These are phyloP conservation scores for Saussurea involucrata DNA, from an alignment of 129 eudicot genomes.

Conservation along the genomic window DNA sequence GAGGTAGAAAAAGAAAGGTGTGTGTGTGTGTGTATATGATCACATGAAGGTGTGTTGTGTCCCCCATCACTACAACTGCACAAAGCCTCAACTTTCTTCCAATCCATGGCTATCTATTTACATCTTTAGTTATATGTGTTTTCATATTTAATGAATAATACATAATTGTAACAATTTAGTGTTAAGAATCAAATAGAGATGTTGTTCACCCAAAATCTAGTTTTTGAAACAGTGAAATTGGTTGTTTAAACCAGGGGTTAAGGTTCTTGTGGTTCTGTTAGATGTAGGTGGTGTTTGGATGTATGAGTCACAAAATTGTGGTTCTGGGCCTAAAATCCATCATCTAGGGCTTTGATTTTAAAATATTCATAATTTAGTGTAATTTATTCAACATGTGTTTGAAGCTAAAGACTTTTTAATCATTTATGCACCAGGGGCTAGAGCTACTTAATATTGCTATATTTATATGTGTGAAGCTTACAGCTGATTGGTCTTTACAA, in stretches of 20 bases:
- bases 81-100: neutral
- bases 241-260: neutral
- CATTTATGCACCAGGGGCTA: neutral
- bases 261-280: neutral
- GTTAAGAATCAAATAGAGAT: neutral
- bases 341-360: neutral
- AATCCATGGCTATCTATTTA: neutral
- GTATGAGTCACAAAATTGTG: neutral
- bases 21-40: too few relatives aligned
- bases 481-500: neutral
- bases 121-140: neutral
- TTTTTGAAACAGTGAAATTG: neutral
- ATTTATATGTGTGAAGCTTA: neutral
- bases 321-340: too few relatives aligned
- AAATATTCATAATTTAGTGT: neutral
- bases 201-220: neutral
- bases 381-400: neutral
- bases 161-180: neutral
- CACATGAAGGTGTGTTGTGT: constrained; percentile 31
- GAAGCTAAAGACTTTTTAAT: neutral
- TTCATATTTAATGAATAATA: neutral
- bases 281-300: neutral
- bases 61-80: constrained; percentile 30
- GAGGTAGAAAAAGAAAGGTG: constrained; percentile 25
- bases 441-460: neutral